Percentiles rank a stretch among this genome's conserved stretches.
phyloP scores from a whole-genome alignment of 768 basidiomycete species.

The Porpolomopsis calyptriformis region DNA sequence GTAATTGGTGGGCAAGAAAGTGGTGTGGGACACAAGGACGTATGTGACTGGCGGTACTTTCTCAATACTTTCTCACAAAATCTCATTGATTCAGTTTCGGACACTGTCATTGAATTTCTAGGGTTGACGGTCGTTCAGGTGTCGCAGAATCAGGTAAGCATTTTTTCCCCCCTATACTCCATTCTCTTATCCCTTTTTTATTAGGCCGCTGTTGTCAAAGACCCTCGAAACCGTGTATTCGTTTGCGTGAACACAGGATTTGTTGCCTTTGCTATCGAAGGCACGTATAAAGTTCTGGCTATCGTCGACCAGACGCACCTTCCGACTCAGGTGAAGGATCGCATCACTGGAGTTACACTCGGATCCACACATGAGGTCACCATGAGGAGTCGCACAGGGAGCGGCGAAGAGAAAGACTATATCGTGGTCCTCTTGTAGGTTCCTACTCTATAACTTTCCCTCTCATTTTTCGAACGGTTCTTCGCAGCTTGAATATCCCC shows the following conservation, averaged over 20 bases:
- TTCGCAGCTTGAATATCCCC: slow-evolving; percentile 61
- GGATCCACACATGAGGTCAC: slow-evolving; percentile 70
- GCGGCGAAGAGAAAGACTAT: slow-evolving; percentile 43
- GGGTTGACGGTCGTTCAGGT: slow-evolving; percentile 81
- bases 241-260: slow-evolving; percentile 73
- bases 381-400: slow-evolving; percentile 52
- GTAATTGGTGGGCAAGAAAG: slow-evolving; percentile 80
- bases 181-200: not conserved
- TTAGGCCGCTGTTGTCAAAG: slow-evolving; percentile 64
- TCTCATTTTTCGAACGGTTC: not conserved
- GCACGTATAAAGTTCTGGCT: slow-evolving; percentile 68
- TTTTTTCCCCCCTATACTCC: not conserved
- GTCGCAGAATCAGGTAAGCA: slow-evolving; percentile 54
- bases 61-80: not conserved
- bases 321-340: slow-evolving; percentile 46
- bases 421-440: slow-evolving; percentile 69
- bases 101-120: slow-evolving; percentile 71
- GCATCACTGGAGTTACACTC: slow-evolving; percentile 49
- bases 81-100: slow-evolving; percentile 45
- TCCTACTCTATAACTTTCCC: not conserved
- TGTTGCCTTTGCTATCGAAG: slow-evolving; percentile 66
- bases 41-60: slow-evolving; percentile 25
- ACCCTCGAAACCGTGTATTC: slow-evolving; percentile 71
- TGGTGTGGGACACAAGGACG: slow-evolving; percentile 61
- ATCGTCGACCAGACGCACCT: slow-evolving; percentile 82